Base-by-base conservation (phyloP, 176 grass and related monocot species). In the Oryza nivara region DNA sequence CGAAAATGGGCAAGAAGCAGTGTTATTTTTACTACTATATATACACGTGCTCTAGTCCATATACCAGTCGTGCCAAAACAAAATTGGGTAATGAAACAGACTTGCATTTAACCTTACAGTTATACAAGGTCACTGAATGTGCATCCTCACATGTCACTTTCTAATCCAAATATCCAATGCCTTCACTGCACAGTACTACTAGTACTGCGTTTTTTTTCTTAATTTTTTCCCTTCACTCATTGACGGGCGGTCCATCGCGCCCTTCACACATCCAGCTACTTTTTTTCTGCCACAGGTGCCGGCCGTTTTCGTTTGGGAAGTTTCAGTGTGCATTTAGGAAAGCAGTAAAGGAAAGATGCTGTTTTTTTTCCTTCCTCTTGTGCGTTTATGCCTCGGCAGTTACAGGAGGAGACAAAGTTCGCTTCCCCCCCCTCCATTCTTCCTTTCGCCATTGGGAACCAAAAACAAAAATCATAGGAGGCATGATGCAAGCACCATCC, bases 221-320 rank as follows among this genome's bases (percentile, higher is more conserved):
- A 32, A 32, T 32, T 32, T 38, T 38, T 38, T 6, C 22, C 38
- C 52, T 58, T 13, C 38, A 7, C 26, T 70, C 46, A 9, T 51
- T 22, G 9, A 44, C 10, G 77, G 64, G 49, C 65, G 43, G 35
- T 25, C 73, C 40, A 22, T 75, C 65, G 38, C 17, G 25, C 7
- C 6, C 78, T 63, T 12, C 51, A 49, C 26, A 15, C 48, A 14
- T 7, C 11, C 32, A 14, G 52, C 44, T 11, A 34, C 49, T 5
- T 45, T 41, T 41, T 7, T 3, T 69, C 40, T 12, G 80, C 43
- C 28, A 65, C 75, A 80, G 81, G 17, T 44, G 67, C 68, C 60
- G 44, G 11, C 72, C 47, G 67, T 73, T 86, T 86, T 58, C 67
- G 46, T 90, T 65, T 58, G 68, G 41, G 74, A 90, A 83, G 84